Conservation (phyloP, 441 rosid genomes). For the Erysimum cheiri region DNA sequence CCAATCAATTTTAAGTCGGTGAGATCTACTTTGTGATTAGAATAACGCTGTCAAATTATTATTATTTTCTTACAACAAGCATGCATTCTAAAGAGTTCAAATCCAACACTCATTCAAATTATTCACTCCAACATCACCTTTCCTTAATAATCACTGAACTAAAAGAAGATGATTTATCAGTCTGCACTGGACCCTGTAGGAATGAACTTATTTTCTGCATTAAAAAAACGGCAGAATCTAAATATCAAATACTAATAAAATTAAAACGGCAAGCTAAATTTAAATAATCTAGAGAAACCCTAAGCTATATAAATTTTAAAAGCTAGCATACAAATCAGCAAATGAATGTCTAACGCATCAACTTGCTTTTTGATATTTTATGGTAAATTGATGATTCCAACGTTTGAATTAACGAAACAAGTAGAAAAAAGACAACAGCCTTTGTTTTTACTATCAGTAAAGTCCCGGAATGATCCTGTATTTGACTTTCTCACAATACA, state of each 20-base stretch:
- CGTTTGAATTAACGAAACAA: slow-evolving; percentile 22
- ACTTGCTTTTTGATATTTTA: neutral
- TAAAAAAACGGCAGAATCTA: neutral
- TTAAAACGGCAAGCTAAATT: neutral
- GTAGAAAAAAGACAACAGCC: slow-evolving; percentile 14
- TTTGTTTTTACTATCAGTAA: slow-evolving; percentile 53
- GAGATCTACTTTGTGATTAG: too few relatives aligned
- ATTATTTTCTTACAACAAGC: too few relatives aligned
- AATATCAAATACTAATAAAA: neutral
- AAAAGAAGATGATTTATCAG: too few relatives aligned
- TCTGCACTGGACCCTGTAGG: too few relatives aligned
- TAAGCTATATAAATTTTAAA: neutral
- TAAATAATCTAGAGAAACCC: neutral
- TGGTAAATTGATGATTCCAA: slow-evolving; percentile 25
- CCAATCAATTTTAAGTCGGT: too few relatives aligned
- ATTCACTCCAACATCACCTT: too few relatives aligned
- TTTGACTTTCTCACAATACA: slow-evolving; percentile 83
- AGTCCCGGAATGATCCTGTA: slow-evolving; percentile 81
- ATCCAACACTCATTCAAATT: too few relatives aligned
- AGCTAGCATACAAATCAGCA: slow-evolving; percentile 13
- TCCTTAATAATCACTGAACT: too few relatives aligned
- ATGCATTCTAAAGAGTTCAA: too few relatives aligned
- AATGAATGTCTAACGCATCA: slow-evolving; percentile 16
- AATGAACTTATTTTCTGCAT: neutral
- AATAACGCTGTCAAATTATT: too few relatives aligned